Evolutionary conservation across 2,329 filamentous ascomycete species (phyloP), one percentile per base, ranked within the genome.

Genomic region (Pseudogymnoascus sp.): DNA sequence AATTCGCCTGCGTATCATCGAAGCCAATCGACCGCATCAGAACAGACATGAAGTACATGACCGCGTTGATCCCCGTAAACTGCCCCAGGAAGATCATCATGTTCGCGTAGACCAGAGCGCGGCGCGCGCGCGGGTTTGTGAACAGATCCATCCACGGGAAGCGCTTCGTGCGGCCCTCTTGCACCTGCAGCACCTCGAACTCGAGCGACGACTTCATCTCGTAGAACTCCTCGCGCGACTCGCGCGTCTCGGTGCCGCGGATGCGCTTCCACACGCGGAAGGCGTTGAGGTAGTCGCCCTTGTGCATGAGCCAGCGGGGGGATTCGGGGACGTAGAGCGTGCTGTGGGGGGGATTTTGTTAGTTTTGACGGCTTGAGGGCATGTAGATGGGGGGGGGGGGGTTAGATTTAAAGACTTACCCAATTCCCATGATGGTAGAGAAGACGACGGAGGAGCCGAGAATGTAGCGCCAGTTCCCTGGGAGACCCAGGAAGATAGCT

Each of bases 81-180:
- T 91, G 88, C 0, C 88, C 88, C 0, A 89, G 77, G 65, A 88
- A 79, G 63, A 89, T 84, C 85, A 89, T 89, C 40, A 86, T 81
- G 69, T 88, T 88, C 69, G 86, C 86, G 69, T 88, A 88, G 64
- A 89, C 73, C 46, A 89, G 77, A 1, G 87, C 84, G 9, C 87
- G 80, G 21, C 86, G 83, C n/a, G 84, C 84, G 35, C 88, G 83
- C 6, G 86, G 84, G 42, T 86, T 82, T 17, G 87, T 90, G 76
- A 90, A 83, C 76, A 90, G 88, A 71, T 91, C 88, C 77, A 90
- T 79, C 86, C 87, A 90, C 0, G 86, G 83, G 74, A 83, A 88
- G 29, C 80, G 80, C 64, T 79, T 79, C 68, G 83, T 83, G 61
- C 77, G 76, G 7, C 78, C 76, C 7, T 78, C 73, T 64, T 81